phyloP scores from a whole-genome alignment of 2,329 filamentous ascomycete species.

The Juglanconis juglandina region DNA sequence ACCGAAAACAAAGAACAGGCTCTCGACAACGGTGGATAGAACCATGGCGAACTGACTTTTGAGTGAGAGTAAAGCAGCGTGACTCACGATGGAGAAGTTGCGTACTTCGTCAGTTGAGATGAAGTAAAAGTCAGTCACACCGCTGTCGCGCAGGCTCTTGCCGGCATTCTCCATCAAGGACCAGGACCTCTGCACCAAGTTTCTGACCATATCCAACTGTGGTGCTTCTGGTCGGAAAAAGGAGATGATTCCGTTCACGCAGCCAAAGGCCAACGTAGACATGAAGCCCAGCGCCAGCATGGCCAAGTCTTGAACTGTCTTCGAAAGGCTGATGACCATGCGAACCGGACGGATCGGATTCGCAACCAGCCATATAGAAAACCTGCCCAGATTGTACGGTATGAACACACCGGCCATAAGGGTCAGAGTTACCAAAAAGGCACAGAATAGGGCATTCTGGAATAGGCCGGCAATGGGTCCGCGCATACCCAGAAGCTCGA shows the following conservation, averaged over 20 bases:
- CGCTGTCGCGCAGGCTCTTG: conserved; percentile 46
- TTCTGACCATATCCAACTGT: conserved; percentile 5
- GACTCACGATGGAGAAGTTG: conserved; percentile 73
- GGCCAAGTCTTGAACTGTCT: conserved; percentile 71
- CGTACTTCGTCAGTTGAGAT: conserved; percentile 61
- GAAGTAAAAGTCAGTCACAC: conserved; percentile 48
- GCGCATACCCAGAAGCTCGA: conserved; percentile 95
- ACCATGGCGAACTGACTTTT: conserved; percentile 48
- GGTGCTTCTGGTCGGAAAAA: conserved; percentile 26
- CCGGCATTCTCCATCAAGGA: conserved; percentile 39
- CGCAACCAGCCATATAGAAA: conserved; percentile 74
- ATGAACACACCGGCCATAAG: conserved; percentile 83
- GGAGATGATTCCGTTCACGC: conserved; percentile 37
- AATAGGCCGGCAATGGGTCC: conserved; percentile 85
- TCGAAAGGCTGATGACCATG: conserved; percentile 69
- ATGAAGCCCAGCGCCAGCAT: conserved; percentile 61
- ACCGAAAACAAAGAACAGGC: conserved; percentile 41
- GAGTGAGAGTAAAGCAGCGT: conserved; percentile 62
- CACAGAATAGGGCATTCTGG: conserved; percentile 93
- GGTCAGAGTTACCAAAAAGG: conserved; percentile 82
- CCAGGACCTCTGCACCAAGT: conserved; percentile 33
- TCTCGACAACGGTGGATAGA: conserved; percentile 36
- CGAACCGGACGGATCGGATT: conserved; percentile 75
- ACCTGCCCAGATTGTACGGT: conserved; percentile 86
- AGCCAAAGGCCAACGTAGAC: conserved; percentile 35